phyloP scores from a whole-genome alignment of 2,329 filamentous ascomycete genomes.

The Trichoderma semiorbis region DNA sequence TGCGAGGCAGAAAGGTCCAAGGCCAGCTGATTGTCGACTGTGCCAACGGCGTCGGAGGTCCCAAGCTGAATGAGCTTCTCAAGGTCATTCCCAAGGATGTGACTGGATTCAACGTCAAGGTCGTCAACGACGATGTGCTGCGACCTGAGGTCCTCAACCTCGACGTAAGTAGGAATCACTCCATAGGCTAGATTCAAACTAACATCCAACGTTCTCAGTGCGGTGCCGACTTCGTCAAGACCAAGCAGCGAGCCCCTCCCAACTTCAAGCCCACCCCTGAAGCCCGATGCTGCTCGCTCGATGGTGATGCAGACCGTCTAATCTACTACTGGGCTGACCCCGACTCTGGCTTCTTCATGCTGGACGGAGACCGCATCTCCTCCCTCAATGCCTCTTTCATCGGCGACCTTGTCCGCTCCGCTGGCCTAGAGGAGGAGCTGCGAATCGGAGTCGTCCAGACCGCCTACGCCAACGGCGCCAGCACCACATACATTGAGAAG shows the following conservation, averaged over 20 bases:
- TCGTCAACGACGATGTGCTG: conserved; percentile 91
- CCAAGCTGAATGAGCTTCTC: conserved; percentile 81
- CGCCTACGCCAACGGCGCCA: conserved; percentile 94
- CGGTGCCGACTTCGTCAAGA: conserved; percentile 97
- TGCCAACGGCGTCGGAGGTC: conserved; percentile 93
- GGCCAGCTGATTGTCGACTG: conserved; percentile 85
- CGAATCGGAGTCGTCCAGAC: conserved; percentile 95
- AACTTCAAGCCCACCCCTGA: conserved; percentile 72
- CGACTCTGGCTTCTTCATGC: conserved; percentile 79
- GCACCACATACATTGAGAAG: conserved; percentile 87
- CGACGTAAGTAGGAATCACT: conserved; percentile 56
- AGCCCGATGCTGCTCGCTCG: conserved; percentile 83
- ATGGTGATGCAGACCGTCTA: conserved; percentile 92
- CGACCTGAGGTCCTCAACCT: conserved; percentile 86
- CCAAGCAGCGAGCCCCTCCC: conserved; percentile 85
- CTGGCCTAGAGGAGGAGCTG: conserved; percentile 74
- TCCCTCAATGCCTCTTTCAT: conserved; percentile 93
- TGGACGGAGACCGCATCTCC: conserved; percentile 95
- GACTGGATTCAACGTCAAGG: conserved; percentile 72
- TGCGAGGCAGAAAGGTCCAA: conserved; percentile 70
- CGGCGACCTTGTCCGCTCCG: conserved; percentile 76
- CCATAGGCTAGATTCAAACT: not conserved
- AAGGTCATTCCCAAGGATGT: conserved; percentile 73
- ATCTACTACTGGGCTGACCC: conserved; percentile 92
- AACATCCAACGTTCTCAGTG: conserved; percentile 51